Evolutionary conservation across 2,329 filamentous ascomycete genomes (phyloP).

Genomic region (Aspergillus oerlinghausenensis): DNA sequence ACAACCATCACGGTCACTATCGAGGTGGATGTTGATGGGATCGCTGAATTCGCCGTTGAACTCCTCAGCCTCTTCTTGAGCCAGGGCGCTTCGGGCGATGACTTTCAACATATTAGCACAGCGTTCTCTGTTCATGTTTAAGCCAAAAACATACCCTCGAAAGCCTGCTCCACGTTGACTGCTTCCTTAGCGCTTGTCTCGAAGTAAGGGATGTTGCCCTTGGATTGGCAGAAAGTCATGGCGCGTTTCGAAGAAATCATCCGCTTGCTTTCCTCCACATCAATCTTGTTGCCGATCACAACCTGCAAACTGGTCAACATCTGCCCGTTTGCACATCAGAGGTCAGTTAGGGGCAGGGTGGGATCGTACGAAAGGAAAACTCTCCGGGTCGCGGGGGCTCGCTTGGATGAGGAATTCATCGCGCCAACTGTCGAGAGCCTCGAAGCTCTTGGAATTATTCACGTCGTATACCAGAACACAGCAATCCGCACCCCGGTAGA

Average conservation of each 20-base stretch:
- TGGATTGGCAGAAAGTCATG: constrained; percentile 95
- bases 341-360: background rate
- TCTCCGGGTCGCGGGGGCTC: constrained; percentile 91
- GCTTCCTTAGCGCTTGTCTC: constrained; percentile 99
- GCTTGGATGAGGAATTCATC: constrained; percentile 98
- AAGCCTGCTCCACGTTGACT: constrained; percentile 90
- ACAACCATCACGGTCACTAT: constrained; percentile 88
- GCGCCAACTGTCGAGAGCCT: constrained; percentile 95
- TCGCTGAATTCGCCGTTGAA: constrained; percentile 97
- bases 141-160: constrained; percentile 54
- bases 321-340: background rate
- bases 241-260: constrained; percentile 95
- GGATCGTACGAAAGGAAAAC: constrained; percentile 84
- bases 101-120: constrained; percentile 50
- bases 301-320: constrained; percentile 51
- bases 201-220: constrained; percentile 96
- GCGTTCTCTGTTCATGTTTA: background rate
- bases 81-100: constrained; percentile 90
- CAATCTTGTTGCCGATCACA: constrained; percentile 97
- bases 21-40: constrained; percentile 96
- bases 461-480: constrained; percentile 97
- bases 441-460: constrained; percentile 99
- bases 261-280: constrained; percentile 95
- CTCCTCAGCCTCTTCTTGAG: constrained; percentile 96
- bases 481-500: constrained; percentile 96